A percentile compares a stretch with the other conserved stretches of the same genome.
Conservation (phyloP, 2,329 filamentous ascomycete species). For the Neofusicoccum kwambonambiense region DNA sequence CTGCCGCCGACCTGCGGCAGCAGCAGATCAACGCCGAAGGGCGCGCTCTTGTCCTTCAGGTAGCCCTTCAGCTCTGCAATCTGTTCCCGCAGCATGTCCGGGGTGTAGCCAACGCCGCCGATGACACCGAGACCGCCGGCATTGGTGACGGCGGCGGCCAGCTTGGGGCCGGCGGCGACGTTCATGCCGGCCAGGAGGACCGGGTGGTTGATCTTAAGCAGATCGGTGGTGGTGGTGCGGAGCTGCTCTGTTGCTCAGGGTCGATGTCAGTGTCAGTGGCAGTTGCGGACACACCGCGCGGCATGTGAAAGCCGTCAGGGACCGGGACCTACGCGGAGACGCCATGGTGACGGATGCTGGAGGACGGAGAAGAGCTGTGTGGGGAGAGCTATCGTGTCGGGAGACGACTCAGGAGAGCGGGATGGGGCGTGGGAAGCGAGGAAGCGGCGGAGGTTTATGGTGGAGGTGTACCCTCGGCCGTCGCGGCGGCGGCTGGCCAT, state of each 20-base stretch:
- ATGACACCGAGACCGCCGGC: conserved; percentile 96
- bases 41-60: conserved; percentile 85
- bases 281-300: not conserved
- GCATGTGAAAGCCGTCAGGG: conserved; percentile 17
- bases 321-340: conserved; percentile 69
- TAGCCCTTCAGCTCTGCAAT: conserved; percentile 90
- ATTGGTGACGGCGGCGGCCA: conserved; percentile 95
- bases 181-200: conserved; percentile 98
- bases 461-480: conserved; percentile 9
- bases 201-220: conserved; percentile 97
- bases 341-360: conserved; percentile 57
- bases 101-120: conserved; percentile 92
- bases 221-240: conserved; percentile 88
- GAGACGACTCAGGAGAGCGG: not conserved
- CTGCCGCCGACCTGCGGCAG: conserved; percentile 92
- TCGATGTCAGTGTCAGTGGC: not conserved
- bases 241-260: conserved; percentile 44
- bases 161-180: conserved; percentile 92
- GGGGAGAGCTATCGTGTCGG: not conserved
- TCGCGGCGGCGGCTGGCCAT: not conserved
- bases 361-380: not conserved
- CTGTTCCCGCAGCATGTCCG: conserved; percentile 94
- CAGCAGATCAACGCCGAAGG: conserved; percentile 91
- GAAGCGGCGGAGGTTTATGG: conserved; percentile 20
- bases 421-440: not conserved